Evolutionary conservation across 2,329 filamentous ascomycete species (phyloP).

Genomic region (Ascochyta viciae-villosae): DNA sequence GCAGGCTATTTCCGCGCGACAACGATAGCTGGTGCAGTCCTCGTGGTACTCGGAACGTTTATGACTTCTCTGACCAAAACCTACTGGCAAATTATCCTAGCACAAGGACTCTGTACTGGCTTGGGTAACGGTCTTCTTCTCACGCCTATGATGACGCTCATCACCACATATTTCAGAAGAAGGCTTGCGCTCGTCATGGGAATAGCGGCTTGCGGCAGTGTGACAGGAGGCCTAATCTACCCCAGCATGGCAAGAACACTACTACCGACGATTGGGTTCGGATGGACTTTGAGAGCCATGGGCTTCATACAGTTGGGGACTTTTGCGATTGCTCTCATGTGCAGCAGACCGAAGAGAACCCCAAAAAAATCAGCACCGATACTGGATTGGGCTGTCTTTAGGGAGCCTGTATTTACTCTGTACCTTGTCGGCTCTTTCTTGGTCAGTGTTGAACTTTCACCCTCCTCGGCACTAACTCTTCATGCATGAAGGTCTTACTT

Average conservation of each 20-base stretch:
- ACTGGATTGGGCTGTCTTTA: too few species aligned
- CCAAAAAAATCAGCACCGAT: too few species aligned
- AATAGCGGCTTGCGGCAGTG: constrained; percentile 21
- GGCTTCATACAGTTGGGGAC: constrained; percentile 45
- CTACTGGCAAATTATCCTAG: constrained; percentile 54
- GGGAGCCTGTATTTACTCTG: too few species aligned
- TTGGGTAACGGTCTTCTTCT: constrained; percentile 35
- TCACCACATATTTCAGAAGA: constrained; percentile 43
- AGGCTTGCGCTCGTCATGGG: constrained; percentile 17
- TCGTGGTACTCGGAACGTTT: constrained; percentile 56
- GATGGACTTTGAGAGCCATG: constrained; percentile 66
- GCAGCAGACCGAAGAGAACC: background rate
- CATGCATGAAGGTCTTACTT: too few species aligned
- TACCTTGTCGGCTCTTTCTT: too few species aligned
- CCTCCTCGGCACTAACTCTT: too few species aligned
- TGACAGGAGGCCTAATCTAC: constrained; percentile 26
- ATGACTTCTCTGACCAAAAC: constrained; percentile 52
- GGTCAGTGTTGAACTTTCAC: too few species aligned
- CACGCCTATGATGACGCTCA: constrained; percentile 23
- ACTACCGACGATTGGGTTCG: constrained; percentile 50
- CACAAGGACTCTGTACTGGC: constrained; percentile 35
- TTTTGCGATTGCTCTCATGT: background rate
- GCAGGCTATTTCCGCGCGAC: constrained; percentile 55
- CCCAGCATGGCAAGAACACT: constrained; percentile 19
- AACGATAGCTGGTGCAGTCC: constrained; percentile 47